phyloP scores from a whole-genome alignment of 768 basidiomycete species.

The Psilocybe sp. region DNA sequence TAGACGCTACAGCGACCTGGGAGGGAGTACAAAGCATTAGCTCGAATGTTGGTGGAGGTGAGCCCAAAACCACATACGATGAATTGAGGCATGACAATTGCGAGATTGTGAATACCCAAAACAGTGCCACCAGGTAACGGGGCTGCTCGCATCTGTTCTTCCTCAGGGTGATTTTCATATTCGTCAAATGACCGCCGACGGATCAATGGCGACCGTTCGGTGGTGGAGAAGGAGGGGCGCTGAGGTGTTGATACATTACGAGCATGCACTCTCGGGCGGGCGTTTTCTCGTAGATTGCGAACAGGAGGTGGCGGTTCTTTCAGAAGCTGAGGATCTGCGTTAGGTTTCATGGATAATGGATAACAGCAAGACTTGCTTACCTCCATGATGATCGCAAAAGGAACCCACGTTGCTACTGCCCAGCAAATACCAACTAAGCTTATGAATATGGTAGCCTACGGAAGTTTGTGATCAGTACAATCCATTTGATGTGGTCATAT shows the following conservation, averaged over 20 bases:
- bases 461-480: background rate
- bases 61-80: conserved; percentile 52
- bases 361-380: conserved; percentile 33
- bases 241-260: conserved; percentile 54
- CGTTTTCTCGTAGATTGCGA: conserved; percentile 18
- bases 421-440: conserved; percentile 89
- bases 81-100: conserved; percentile 94
- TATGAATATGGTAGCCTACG: conserved; percentile 77
- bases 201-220: conserved; percentile 59
- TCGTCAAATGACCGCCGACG: conserved; percentile 57
- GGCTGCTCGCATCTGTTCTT: conserved; percentile 33
- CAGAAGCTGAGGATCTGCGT: conserved; percentile 46
- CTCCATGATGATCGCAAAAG: conserved; percentile 98
- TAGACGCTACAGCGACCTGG: conserved; percentile 84
- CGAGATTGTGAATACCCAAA: conserved; percentile 91
- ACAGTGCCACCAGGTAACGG: conserved; percentile 86
- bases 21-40: conserved; percentile 5
- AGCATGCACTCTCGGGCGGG: conserved; percentile 42
- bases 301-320: conserved; percentile 61
- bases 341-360: background rate
- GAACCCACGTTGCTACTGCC: conserved; percentile 98
- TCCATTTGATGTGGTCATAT: background rate
- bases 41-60: conserved; percentile 7
- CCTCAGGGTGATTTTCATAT: conserved; percentile 35
- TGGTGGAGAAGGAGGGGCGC: conserved; percentile 22